A percentile compares a stretch with the other conserved stretches of the same genome.
Evolutionary conservation across 2,329 filamentous ascomycete species (phyloP).

Genomic region (Didymella glomerata): DNA sequence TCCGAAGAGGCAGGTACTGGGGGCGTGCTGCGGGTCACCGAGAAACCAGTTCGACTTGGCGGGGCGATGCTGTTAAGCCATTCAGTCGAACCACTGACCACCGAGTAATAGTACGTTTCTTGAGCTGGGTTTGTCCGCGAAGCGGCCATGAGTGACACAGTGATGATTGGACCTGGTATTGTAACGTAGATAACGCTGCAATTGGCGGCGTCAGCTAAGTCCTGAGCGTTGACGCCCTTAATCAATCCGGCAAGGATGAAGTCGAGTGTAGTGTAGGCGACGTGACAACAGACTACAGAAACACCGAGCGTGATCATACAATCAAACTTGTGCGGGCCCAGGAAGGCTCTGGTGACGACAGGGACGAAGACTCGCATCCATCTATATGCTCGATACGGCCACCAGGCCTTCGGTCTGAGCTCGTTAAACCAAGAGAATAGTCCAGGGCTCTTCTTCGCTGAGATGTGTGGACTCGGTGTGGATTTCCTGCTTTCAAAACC

Average conservation of each 20-base stretch:
- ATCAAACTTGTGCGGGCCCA: conserved; percentile 26
- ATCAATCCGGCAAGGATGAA: conserved; percentile 30
- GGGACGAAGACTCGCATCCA: conserved; percentile 10
- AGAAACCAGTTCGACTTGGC: conserved; percentile 31
- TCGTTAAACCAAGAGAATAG: not conserved
- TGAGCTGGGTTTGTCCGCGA: conserved; percentile 35
- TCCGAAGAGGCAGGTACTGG: conserved; percentile 1
- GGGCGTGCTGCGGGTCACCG: conserved; percentile 16
- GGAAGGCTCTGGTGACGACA: conserved; percentile 22
- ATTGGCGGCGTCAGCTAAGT: conserved; percentile 28
- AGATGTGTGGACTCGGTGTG: not conserved
- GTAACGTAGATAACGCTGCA: conserved; percentile 48
- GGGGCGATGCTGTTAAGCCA: conserved; percentile 45
- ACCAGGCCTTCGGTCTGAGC: conserved; percentile 25
- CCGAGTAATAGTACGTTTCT: conserved; percentile 47
- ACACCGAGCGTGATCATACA: conserved; percentile 26
- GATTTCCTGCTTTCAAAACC: not conserved
- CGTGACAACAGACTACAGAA: conserved; percentile 21
- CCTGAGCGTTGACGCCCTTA: conserved; percentile 37
- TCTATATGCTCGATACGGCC: conserved; percentile 27
- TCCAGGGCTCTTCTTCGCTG: too few relatives aligned
- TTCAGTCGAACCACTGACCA: conserved; percentile 44
- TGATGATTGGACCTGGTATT: conserved; percentile 43
- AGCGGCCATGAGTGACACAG: conserved; percentile 41
- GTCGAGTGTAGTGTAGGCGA: conserved; percentile 33